phyloP scores from a whole-genome alignment of 345 rosid genomes.

The Brassica incana region DNA sequence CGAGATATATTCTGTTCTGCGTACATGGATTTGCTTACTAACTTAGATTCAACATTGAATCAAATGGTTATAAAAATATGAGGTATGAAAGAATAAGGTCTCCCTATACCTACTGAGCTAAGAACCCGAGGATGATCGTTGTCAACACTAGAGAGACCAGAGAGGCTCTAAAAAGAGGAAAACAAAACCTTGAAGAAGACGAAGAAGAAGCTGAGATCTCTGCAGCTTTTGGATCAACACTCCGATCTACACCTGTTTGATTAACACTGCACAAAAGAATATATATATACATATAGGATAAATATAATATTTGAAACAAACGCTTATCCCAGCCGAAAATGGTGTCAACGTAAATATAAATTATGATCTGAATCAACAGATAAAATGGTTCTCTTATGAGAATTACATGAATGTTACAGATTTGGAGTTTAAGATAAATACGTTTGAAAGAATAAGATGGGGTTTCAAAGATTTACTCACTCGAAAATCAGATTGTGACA shows the following conservation, averaged over 20 bases:
- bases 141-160: conserved; percentile 38
- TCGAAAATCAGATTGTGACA: conserved; percentile 81
- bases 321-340: neutral
- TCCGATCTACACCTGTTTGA: conserved; percentile 31
- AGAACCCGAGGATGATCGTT: conserved; percentile 18
- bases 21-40: conserved; percentile 24
- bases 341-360: neutral
- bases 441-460: conserved; percentile 6
- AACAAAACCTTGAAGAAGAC: conserved; percentile 33
- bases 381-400: neutral
- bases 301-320: conserved; percentile 17
- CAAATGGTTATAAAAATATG: neutral
- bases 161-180: conserved; percentile 33
- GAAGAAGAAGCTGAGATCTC: conserved; percentile 30
- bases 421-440: conserved; percentile 13
- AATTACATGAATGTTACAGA: conserved; percentile 11
- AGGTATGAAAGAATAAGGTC: conserved; percentile 14
- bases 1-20: neutral
- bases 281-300: conserved; percentile 13
- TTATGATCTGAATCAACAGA: conserved; percentile 2
- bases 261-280: conserved; percentile 32
- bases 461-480: conserved; percentile 44
- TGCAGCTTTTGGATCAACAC: conserved; percentile 25
- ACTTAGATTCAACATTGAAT: conserved; percentile 21
- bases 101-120: conserved; percentile 16